phyloP scores from a whole-genome alignment of 108 stramenopile species.

The Discostella pseudostelligera region DNA sequence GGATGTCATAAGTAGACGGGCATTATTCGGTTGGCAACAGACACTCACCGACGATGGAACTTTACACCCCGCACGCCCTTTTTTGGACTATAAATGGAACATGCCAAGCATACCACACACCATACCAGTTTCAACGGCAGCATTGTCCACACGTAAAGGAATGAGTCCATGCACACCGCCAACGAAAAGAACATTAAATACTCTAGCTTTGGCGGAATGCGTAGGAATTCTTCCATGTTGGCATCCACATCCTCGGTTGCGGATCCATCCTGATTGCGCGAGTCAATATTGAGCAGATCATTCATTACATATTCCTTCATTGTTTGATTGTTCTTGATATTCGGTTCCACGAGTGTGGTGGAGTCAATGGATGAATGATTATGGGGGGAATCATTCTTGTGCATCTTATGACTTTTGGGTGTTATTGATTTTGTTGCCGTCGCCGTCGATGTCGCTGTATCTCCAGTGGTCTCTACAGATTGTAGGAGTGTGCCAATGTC shows the following conservation, averaged over 20 bases:
- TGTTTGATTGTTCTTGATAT: slow-evolving; percentile 20
- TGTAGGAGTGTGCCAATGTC: not conserved
- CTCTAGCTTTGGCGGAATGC: slow-evolving; percentile 89
- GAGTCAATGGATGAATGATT: slow-evolving; percentile 13
- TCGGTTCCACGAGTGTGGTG: not conserved
- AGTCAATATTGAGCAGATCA: slow-evolving; percentile 50
- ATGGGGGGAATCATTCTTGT: slow-evolving; percentile 10
- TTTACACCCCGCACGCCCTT: slow-evolving; percentile 31
- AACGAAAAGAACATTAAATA: slow-evolving; percentile 86
- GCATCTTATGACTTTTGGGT: not conserved
- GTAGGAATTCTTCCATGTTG: slow-evolving; percentile 94
- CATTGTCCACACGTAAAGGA: slow-evolving; percentile 90
- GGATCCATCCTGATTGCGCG: slow-evolving; percentile 44
- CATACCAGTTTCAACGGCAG: slow-evolving; percentile 84
- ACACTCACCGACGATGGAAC: slow-evolving; percentile 34
- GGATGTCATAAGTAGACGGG: slow-evolving; percentile 1
- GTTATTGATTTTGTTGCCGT: not conserved
- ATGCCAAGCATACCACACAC: slow-evolving; percentile 52
- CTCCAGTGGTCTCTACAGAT: not conserved
- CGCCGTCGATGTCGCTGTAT: not conserved
- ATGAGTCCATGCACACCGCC: slow-evolving; percentile 90
- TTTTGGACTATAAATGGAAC: slow-evolving; percentile 22
- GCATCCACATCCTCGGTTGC: slow-evolving; percentile 68
- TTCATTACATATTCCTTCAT: slow-evolving; percentile 47
- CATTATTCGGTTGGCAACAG: not conserved